Conservation (phyloP, 257 asterid species). For the Primulina huaijiensis region DNA sequence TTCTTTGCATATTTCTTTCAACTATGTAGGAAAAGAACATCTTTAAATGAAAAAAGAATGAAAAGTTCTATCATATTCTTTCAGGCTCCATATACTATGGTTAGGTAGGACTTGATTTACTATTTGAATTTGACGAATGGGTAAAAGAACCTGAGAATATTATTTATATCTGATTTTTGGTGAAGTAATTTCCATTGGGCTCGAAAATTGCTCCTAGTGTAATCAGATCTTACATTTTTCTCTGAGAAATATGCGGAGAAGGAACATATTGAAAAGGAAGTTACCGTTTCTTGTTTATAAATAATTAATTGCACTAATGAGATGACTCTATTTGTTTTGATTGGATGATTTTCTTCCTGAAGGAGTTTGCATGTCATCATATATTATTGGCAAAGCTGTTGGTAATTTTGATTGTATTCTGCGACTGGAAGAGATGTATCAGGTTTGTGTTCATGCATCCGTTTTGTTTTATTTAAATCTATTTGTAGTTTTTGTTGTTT, state of each 20-base stretch:
- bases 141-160: neutral
- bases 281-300: no score
- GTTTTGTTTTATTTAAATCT: slow-evolving; percentile 12
- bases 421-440: slow-evolving; percentile 78
- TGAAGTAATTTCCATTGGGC: slow-evolving; percentile 8
- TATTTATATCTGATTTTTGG: neutral
- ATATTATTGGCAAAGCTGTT: slow-evolving; percentile 43
- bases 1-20: neutral
- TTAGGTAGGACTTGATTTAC: neutral
- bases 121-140: neutral
- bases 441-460: slow-evolving; percentile 37
- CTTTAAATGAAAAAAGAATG: neutral
- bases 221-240: neutral
- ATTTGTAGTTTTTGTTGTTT: neutral
- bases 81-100: neutral
- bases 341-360: slow-evolving; percentile 21
- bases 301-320: neutral
- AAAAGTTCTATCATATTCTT: neutral
- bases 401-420: slow-evolving; percentile 37
- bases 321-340: slow-evolving; percentile 10
- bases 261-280: neutral
- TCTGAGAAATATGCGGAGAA: neutral
- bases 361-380: slow-evolving; percentile 79
- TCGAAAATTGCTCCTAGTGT: neutral
- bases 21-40: neutral